Base-by-base conservation (phyloP, 345 rosid genomes). In the Carallia brachiata region DNA sequence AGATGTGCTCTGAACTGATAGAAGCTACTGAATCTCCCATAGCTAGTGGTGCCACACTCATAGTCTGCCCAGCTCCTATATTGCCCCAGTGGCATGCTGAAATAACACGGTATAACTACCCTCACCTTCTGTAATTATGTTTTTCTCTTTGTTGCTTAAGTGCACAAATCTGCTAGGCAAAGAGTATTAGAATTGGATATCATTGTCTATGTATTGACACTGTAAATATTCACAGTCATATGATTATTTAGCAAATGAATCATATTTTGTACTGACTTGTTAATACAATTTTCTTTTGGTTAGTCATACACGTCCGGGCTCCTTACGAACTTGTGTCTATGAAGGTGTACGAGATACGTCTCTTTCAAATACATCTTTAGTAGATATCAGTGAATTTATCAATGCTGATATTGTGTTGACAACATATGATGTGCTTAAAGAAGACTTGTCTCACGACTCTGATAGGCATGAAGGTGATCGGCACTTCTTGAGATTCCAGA, bases 381-480 rank as follows among this genome's bases (percentile, higher is more conserved):
- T 78, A 63, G 90, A 87, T 65, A 82, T 94, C 53, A 69, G 74
- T 61, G 91, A 89, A 79, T 90, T 94, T 73, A 79, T 88, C 64
- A 73, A 69, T 68, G 87, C 90, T 66, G 97, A 94, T 76, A 86
- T 91, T 68, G 90, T 94, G 56, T 79, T 91, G 79, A 91, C 98
- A 69, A 88, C 97, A 27, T 94, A 94, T 72, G 98, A 94, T 79
- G 97, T 94, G 72, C 96, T 94, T 58, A 94, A 84, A 83, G 97
- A 91, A 83, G 98, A 94, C 85, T 79, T 94, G 63, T 90, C 96
- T 16, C 98, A 94, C 70, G 97, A 94, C 73, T 82, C 80, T 60
- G 98, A 94, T 73, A 82, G 98, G 84, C 97, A 91, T 77, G 91
- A 86, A 76, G 98, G 98, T 69, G 97, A 90, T 80, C 87, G 97